Conservation (phyloP, 1,139 yeast genomes). For the Sugiyamaella novakii region DNA sequence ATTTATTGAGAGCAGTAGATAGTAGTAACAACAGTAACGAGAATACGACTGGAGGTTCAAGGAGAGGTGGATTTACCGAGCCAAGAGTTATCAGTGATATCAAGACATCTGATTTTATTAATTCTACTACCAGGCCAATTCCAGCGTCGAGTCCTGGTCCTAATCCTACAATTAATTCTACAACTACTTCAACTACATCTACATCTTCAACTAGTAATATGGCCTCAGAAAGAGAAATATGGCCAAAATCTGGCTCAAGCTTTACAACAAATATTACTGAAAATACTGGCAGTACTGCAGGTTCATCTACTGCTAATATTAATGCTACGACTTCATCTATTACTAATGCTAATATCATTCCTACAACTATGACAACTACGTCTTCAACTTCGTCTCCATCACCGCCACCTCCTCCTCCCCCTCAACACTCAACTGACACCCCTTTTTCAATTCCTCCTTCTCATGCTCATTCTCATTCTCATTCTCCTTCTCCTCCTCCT, state of each 20-base stretch:
- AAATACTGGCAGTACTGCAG: not conserved
- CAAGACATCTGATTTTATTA: not conserved
- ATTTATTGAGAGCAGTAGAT: not conserved
- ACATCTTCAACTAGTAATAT: not conserved
- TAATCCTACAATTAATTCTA: not conserved
- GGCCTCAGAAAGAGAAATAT: not conserved
- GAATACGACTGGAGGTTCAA: not conserved
- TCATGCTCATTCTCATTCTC: not conserved
- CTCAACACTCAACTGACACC: not conserved
- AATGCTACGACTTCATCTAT: not conserved
- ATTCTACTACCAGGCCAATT: not conserved
- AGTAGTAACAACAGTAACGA: not conserved
- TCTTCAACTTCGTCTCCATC: not conserved
- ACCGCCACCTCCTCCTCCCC: not conserved
- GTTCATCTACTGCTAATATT: not conserved
- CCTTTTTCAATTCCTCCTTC: not conserved
- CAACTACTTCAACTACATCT: not conserved
- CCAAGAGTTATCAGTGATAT: not conserved
- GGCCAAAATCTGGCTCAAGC: not conserved
- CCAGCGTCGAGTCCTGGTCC: not conserved
- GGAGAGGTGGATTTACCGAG: not conserved
- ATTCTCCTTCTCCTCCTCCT: not conserved
- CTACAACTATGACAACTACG: not conserved
- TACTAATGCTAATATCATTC: not conserved
- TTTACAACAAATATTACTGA: not conserved